Base-by-base conservation (phyloP, 805 yeast species). In the Cyberlindnera lachancei region DNA sequence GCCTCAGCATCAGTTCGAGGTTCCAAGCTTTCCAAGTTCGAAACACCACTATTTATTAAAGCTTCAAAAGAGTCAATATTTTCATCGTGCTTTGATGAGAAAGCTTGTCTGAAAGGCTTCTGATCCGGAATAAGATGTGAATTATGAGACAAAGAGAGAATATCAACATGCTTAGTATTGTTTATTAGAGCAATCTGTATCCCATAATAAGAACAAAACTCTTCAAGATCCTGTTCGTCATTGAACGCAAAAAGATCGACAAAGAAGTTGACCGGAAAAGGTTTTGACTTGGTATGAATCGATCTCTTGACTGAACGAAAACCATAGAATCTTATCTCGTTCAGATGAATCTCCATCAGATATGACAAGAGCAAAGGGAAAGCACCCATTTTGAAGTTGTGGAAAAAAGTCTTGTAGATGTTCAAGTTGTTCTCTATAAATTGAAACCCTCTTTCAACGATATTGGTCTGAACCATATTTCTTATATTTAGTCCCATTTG, bases 401-500 rank as follows among this genome's bases (percentile, higher is more conserved):
- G 58, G 54, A 90, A 88, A 48, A 88, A 82, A 34, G 69, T 66
- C 10, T 39, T 62, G 49, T 73, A 85, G 15, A 79, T 49, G 44
- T 81, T 75, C 18, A 76, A 50, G 4, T 78, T 69, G 18, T 83
- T 84, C 30, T 68, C 76, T 2, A 69, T 59, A 27, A 66, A 61
- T 12, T 63, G 62, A 34, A 60, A 62, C 3, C 80, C 79, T 40
- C 79, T 59, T 41, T 71, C 76, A 19, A 68, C 63, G 15, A 66
- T 61, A 37, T 70, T 71, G 31, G 82, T 80, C 44, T 79, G 71
- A 12, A 79, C 61, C 18, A 83, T 49, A 14, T 75, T 71, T 40
- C 96, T 68, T 30, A 90, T 61, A 50, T 71, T 69, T 20, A 87
- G 51, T 1, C 95, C 95, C 15, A 76, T 50, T 49, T 81, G 92